Base-by-base conservation (phyloP, 257 asterid genomes). In the Lavandula angustifolia region DNA sequence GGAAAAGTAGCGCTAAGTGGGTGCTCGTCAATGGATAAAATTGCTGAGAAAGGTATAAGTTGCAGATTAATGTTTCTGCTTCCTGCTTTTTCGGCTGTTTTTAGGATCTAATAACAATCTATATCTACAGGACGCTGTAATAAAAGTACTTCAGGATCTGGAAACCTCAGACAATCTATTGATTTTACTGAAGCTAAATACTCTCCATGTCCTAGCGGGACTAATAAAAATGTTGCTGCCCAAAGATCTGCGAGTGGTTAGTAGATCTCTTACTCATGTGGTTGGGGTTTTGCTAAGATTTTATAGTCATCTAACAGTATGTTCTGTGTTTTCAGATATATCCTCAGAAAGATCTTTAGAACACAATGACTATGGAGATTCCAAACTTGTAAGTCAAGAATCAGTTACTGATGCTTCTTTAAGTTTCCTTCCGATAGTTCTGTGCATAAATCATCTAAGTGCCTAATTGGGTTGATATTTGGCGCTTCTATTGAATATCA, bases 21-120 rank as follows among this genome's bases (percentile, higher is more conserved):
- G 57, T 57, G 64, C 51, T 51, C 78, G 35, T 68, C 75, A n/a
- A 32, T 49, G 59, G 67, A 16, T 65, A 67, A 63, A 66, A 33
- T 59, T 70, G 60, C 33, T 34, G 67, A 73, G 53, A 80, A 76
- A 82, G 86, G 96, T 84, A 70, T 63, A 62, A 54, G 69, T 37
- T 68, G 66, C 46, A 68, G 54, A 54, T 44, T 70, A 57, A 34
- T 72, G 54, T 67, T 73, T 76, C 37, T 76, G 3, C 10, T 1
- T 9, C n/a, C 46, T 8, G 12, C 1, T 38, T 9, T 75, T 78
- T 72, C 33, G 68, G 66, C 75, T 58, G 66, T 70, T 68, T 77
- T 60, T 48, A 55, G 62, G 72, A 64, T 76, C 70, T 78, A 67
- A 83, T 70, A 62, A 60, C 37, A 67, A 46, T 67, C 60, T 74